Base-by-base conservation (phyloP, 2,329 filamentous ascomycete species). In the Rutstroemia sp. region DNA sequence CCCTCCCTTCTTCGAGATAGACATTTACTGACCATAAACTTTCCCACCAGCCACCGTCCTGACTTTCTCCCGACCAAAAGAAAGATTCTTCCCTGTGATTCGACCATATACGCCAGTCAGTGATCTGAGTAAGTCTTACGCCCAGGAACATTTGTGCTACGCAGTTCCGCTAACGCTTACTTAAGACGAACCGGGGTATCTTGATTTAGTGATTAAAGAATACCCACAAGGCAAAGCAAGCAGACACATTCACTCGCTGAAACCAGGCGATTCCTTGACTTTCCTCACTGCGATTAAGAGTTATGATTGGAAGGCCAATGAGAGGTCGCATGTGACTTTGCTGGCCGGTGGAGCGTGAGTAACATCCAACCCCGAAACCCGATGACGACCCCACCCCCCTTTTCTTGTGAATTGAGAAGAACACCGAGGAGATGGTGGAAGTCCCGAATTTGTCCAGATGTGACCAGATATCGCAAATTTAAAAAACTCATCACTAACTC, bases 51-150 rank as follows among this genome's bases (percentile, higher is more conserved):
- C 27, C 2, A 10, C 27, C 27, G 27, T 30, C 10, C 9, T 30
- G 27, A 30, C 41, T 44, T 44, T 44, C 14, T 21, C 83, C 2
- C 80, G 79, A 61, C 83, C 84, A 0, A 69, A 77, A 10, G 81
- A 80, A 6, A 68, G 74, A 49, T 80, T 76, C 73, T 65, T 83
- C 3, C 85, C 86, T 0, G 79, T 80, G 1, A 68, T 84, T 10
- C 74, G 86, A 44, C 86, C 85, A 0, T 88, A 89, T 62, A 88
- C 84, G 0, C 86, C 86, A 0, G 73, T 86, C 51, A 82, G 37
- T 53, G 25, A 17, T 27, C 47, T 53, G 45, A 48, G 60, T 61
- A 54, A 46, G 27, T 41, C 25, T 5, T 16, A 12, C n/a, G 46
- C 19, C n/a, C 27, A 30, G 27, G 27, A 30, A 9, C 10, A 3